Evolutionary conservation across 2,329 filamentous ascomycete species (phyloP), one percentile per base, ranked within the genome.

Genomic region (Macrophomina tecta): DNA sequence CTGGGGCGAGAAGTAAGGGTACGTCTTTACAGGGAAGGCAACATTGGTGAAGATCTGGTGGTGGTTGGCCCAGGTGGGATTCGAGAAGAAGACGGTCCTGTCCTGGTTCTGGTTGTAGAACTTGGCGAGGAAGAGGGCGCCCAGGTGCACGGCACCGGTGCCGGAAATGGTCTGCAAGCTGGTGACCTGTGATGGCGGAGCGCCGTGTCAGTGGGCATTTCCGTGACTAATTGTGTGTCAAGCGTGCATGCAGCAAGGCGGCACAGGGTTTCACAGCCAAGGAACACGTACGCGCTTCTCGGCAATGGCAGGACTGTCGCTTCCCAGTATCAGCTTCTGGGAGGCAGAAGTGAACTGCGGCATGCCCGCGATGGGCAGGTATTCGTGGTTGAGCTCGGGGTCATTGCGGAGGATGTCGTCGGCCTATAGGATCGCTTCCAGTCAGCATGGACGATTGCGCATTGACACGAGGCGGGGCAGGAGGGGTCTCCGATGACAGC

Each of bases 11-110:
- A 97, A 99, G 86, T 99, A 99, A 60, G 94, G 95, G 83, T 99
- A 99, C 71, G 88, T 88, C 72, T 90, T 90, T 73, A 93, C 87
- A 40, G 88, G 83, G 36, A 98, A 84, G 73, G 87, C 86, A 76
- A 97, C 93, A 77, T 98, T 98, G 81, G 85, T 87, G 84, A 99
- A 97, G 85, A 99, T 97, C 81, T 98, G 95, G 83, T 96, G 90
- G 88, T 99, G 95, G 84, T 99, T 99, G 72, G 91, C 93, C 95
- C 95, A 99, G 69, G 95, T 99, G 64, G 95, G 95, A 80, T 91
- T 91, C 75, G 93, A 97, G 79, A 98, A 85, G 86, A 97, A 97
- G 81, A 96, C 88, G 68, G 89, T 88, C 72, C 87, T 90, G 82
- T 86, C 88, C 76, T 86, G 85, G 75, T 85, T 78, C 64, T 78